Evolutionary conservation across 768 basidiomycete genomes (phyloP), one percentile per base, ranked within the genome.

Genomic region (Antrodiella citrinella): DNA sequence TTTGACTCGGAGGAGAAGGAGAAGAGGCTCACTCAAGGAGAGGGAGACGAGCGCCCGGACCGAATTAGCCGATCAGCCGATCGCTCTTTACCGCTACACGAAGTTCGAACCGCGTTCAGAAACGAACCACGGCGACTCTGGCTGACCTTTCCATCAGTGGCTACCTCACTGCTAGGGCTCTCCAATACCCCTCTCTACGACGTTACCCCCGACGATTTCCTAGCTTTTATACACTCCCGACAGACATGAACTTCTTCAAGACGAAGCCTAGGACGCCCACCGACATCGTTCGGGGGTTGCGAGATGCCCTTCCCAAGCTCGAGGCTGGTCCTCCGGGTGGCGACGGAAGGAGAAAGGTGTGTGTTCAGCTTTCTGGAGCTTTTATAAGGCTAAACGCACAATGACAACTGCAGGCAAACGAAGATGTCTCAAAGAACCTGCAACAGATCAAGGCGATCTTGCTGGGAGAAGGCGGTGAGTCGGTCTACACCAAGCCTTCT

Each of bases 231-330:
- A 7, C 30, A 35, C 7, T 35, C 30, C 7, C 30, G 30, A 35
- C 49, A 41, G 26, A 53, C 18, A 94, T 95, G 92, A 94, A 94
- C 69, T 94, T 95, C 74, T 95, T 95, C 82, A 92, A 91, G 73
- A 82, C 88, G 19, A 94, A 91, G 65, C 83, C 80, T 41, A 76
- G 89, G 62, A 86, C 87, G 26, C 93, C 93, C 5, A 81, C 89
- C 44, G 92, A 96, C 62, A 78, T 94, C 56, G 87, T 95, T 25
- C 79, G 85, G 42, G 78, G 84, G 45, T 73, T 94, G 44, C 76
- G 83, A 25, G 92, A 95, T 63, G 78, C 85, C 47, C 79, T 92
- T 58, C 78, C 79, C 56, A 82, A 76, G 65, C 73, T 96, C 50
- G 92, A 94, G 56, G 65, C 73, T 4, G 79, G 81, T 1, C 76